Percentiles rank a stretch among this genome's conserved stretches.
phyloP scores from a whole-genome alignment of 2,329 filamentous ascomycete species.

The Claviceps spartinae region DNA sequence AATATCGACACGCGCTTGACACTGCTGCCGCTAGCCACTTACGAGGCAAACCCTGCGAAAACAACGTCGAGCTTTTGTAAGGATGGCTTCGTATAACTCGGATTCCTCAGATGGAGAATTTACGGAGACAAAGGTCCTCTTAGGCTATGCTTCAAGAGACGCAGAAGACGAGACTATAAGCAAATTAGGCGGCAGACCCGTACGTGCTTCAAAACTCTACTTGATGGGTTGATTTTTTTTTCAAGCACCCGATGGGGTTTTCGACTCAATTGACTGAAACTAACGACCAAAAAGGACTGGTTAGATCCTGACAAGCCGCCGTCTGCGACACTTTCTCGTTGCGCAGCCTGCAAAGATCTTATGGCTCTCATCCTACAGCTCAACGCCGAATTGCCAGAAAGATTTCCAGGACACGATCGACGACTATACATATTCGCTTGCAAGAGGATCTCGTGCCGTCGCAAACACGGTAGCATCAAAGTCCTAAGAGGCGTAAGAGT shows the following conservation, averaged over 20 bases:
- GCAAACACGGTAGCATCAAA: slow-evolving; percentile 71
- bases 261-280: not conserved
- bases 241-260: not conserved
- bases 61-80: not conserved
- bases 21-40: slow-evolving; percentile 17
- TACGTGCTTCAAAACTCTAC: slow-evolving; percentile 30
- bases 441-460: slow-evolving; percentile 60
- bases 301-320: slow-evolving; percentile 57
- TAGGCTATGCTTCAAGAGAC: slow-evolving; percentile 79
- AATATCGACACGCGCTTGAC: slow-evolving; percentile 22
- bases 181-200: slow-evolving; percentile 74
- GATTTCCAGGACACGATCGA: slow-evolving; percentile 76
- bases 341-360: slow-evolving; percentile 71
- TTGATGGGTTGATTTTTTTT: not conserved
- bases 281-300: slow-evolving; percentile 52
- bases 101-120: slow-evolving; percentile 64
- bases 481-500: slow-evolving; percentile 56
- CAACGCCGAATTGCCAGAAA: slow-evolving; percentile 76
- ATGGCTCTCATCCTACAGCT: slow-evolving; percentile 83
- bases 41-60: not conserved
- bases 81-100: slow-evolving; percentile 66
- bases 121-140: slow-evolving; percentile 72
- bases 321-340: slow-evolving; percentile 65
- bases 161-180: slow-evolving; percentile 71
- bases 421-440: slow-evolving; percentile 81